phyloP scores from a whole-genome alignment of 768 basidiomycete genomes.

The Tulasnella sp. region DNA sequence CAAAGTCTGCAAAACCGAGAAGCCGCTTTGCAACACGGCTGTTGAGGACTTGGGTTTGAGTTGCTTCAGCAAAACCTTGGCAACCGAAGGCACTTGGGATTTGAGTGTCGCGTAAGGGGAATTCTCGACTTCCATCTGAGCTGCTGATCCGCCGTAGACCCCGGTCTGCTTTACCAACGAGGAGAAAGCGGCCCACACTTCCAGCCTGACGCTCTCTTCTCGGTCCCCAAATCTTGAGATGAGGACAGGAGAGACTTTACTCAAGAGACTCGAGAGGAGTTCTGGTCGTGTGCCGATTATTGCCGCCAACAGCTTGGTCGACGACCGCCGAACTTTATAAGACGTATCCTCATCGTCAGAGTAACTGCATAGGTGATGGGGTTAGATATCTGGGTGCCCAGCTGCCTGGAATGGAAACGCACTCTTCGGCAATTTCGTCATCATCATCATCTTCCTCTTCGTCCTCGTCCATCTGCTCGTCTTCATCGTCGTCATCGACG shows the following conservation, averaged over 20 bases:
- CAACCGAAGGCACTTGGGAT: constrained; percentile 65
- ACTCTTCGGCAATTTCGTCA: constrained; percentile 76
- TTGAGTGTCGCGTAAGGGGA: constrained; percentile 65
- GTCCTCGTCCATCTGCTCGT: constrained; percentile 49
- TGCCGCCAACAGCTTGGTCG: constrained; percentile 81
- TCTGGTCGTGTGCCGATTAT: constrained; percentile 88
- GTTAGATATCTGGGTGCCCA: constrained; percentile 23
- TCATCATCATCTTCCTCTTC: constrained; percentile 58
- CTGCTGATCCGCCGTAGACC: constrained; percentile 53
- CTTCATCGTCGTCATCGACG: constrained; percentile 57
- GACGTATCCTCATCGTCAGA: constrained; percentile 98
- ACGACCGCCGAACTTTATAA: constrained; percentile 91
- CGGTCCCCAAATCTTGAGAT: constrained; percentile 90
- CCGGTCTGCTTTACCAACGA: constrained; percentile 75
- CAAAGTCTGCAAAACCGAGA: constrained; percentile 65
- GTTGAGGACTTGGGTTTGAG: constrained; percentile 76
- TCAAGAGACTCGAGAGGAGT: constrained; percentile 68
- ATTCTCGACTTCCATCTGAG: constrained; percentile 62
- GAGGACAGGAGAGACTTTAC: constrained; percentile 75
- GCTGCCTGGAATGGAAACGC: constrained; percentile 28
- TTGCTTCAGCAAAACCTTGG: constrained; percentile 78
- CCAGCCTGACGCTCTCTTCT: constrained; percentile 88
- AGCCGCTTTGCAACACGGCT: constrained; percentile 76
- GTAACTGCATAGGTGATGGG: constrained; percentile 46
- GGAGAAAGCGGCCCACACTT: constrained; percentile 84